Base-by-base conservation (phyloP, 2,329 filamentous ascomycete species). In the Fusarium veterinarium region DNA sequence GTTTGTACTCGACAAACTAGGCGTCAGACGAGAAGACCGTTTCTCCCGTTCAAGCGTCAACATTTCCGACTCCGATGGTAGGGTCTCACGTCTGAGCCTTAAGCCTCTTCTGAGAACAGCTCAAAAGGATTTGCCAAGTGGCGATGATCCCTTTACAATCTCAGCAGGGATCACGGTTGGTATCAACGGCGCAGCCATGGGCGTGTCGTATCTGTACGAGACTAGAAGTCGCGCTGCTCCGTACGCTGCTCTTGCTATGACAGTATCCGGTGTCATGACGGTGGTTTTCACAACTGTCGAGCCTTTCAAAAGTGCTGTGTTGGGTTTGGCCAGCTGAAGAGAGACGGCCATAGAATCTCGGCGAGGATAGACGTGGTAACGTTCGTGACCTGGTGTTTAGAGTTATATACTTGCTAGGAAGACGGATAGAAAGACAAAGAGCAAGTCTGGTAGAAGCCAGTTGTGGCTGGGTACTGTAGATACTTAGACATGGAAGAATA, bases 181-280 rank as follows among this genome's bases (percentile, higher is more conserved):
- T 6, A 85, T 90, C 80, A 90, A 90, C 70, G 87, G 87, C 2
- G 88, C 88, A 1, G 88, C 88, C 7, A 89, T 90, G 87, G 88
- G 88, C 5, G 88, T 88, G 1, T 84, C 88, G 1, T 87, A 88
- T 66, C 81, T 90, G 19, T 89, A 90, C 62, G 87, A 89, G 77
- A 83, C 83, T 12, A 82, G 81, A 59, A 88, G 85, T 69, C 83
- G 82, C 2, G 86, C 88, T 7, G 87, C 87, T 5, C 87, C 88
- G 1, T 89, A 89, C 71, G 86, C 88, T 5, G 87, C 86, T 4
- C 78, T 90, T 20, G 84, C 87, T 3, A 90, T 90, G 88, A 88
- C 87, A 11, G 80, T 87, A 9, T 87, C 89, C 73, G 88, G 88
- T 0, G 82, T 88, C 42, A 85, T 86, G 80, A 89, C 87, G 2